Evolutionary conservation across 441 rosid species (phyloP), one percentile per base, ranked within the genome.

Genomic region (Metrosideros polymorpha): DNA sequence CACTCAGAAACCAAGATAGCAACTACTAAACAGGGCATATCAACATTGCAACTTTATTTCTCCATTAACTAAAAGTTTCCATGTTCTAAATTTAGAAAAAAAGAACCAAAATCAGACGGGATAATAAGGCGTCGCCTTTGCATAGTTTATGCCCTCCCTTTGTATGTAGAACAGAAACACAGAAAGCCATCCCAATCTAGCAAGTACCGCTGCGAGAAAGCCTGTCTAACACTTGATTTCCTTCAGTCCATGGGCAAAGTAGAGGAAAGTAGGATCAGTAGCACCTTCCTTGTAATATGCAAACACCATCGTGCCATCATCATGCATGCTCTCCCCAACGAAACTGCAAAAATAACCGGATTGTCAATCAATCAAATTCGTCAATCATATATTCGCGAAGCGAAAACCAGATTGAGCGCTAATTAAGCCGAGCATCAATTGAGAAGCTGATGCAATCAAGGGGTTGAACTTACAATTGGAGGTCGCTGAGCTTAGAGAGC

Each of bases 231-330:
- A 98, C 93, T 97, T 97, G 89, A 98, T 87, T 92, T 98, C 99
- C 94, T 94, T 97, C 96, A 98, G 92, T 35, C 94, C 96, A 91
- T 90, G 90, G n/a, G 92, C 93, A 53, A 98, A 93, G 93, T 98
- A 98, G 93, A 98, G 90, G 92, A 98, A 98, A 54, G 99, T 98
- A 24, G 99, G 99, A 89, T 98, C 98, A 3, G 94, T 75, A 9
- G 98, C 97, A 89, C 99, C 99, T 0, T 97, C 99, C 91, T 94
- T 98, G 95, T 98, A 98, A 94, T 96, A 96, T 76, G 99, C 99
- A 85, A 98, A 91, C 79, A 98, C 99, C 94, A 97, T 12, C 56
- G 83, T 8, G 43, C 92, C 85, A 85, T 98, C 99, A 86, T 96
- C 99, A 4, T 90, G 93, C 99, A 97, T 96, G 89, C 98, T 94